Percentiles rank a stretch among this genome's conserved stretches.
phyloP scores from a whole-genome alignment of 2,329 filamentous ascomycete species.

The Canariomyces notabilis region DNA sequence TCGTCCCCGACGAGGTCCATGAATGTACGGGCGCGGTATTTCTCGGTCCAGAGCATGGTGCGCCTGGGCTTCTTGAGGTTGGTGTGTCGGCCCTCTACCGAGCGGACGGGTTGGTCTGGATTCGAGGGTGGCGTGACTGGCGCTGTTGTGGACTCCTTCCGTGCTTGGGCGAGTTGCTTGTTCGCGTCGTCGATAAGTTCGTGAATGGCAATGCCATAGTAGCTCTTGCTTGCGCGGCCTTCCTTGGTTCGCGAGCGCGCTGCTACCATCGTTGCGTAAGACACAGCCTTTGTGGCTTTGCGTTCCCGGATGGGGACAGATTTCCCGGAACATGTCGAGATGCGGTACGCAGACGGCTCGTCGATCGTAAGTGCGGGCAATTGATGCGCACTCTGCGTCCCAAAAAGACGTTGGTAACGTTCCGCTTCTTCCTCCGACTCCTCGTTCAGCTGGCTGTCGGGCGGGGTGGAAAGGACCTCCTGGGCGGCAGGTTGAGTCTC shows the following conservation, averaged over 20 bases:
- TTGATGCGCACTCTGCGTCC: constrained; percentile 8
- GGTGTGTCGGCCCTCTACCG: constrained; percentile 36
- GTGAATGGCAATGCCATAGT: constrained; percentile 92
- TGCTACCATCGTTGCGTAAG: constrained; percentile 65
- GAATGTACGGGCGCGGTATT: constrained; percentile 88
- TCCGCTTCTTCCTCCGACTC: constrained; percentile 22
- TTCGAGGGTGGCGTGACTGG: constrained; percentile 21
- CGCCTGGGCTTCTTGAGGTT: constrained; percentile 39
- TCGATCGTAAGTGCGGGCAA: constrained; percentile 7
- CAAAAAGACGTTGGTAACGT: constrained; percentile 24
- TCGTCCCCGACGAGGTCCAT: constrained; percentile 94
- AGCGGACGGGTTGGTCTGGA: constrained; percentile 35
- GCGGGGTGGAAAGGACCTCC: constrained; percentile 16
- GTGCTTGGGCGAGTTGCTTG: constrained; percentile 47
- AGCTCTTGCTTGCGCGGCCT: constrained; percentile 66
- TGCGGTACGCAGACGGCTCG: constrained; percentile 33
- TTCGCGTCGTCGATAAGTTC: constrained; percentile 68
- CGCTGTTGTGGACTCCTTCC: constrained; percentile 27
- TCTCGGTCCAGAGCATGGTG: constrained; percentile 86
- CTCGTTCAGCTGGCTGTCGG: constrained; percentile 20
- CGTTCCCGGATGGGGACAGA: constrained; percentile 52
- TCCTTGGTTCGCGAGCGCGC: constrained; percentile 61
- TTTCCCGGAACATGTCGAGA: constrained; percentile 55
- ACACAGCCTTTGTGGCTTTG: constrained; percentile 38
- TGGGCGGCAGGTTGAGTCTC: constrained; percentile 2